Evolutionary conservation across 495 filamentous ascomycete genomes (phyloP).

Genomic region (Penicillium ucsense): DNA sequence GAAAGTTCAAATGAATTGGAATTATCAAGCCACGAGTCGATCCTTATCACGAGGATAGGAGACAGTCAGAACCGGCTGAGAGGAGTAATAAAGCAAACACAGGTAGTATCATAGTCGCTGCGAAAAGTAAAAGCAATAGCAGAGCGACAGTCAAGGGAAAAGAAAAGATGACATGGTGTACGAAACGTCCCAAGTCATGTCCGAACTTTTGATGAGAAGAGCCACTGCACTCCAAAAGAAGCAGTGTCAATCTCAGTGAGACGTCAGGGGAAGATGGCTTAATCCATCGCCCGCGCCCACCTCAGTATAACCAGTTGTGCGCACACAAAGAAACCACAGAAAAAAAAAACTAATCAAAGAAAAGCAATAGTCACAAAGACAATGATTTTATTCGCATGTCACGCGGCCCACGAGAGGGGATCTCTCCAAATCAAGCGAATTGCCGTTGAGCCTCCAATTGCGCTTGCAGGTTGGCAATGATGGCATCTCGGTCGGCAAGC

Average conservation of each 20-base stretch:
- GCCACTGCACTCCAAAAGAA: not conserved
- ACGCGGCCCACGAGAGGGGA: too few relatives aligned
- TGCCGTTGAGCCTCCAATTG: slow-evolving; percentile 14
- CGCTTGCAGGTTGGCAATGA: slow-evolving; percentile 40
- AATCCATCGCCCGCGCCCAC: slow-evolving; percentile 25
- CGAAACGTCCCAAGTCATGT: slow-evolving; percentile 12
- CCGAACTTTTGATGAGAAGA: slow-evolving; percentile 17
- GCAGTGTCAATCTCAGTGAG: slow-evolving; percentile 19
- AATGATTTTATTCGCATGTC: too few relatives aligned
- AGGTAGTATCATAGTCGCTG: not conserved
- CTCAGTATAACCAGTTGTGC: slow-evolving; percentile 6
- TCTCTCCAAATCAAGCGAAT: slow-evolving; percentile 8
- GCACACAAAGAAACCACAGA: not conserved
- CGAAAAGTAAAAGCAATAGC: slow-evolving; percentile 6
- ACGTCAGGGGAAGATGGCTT: slow-evolving; percentile 20
- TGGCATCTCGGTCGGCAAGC: slow-evolving; percentile 48
- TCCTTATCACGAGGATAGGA: slow-evolving; percentile 28
- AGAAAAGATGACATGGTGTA: slow-evolving; percentile 1
- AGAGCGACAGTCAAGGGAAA: slow-evolving; percentile 11
- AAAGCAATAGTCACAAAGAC: not conserved
- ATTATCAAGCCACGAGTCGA: slow-evolving; percentile 44
- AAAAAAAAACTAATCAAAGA: slow-evolving; percentile 1
- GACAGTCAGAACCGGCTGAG: slow-evolving; percentile 47
- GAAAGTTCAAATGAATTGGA: not conserved
- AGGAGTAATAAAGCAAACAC: slow-evolving; percentile 8